Conservation (phyloP, 2,329 filamentous ascomycete genomes). For the Pseudovirgaria hyperparasitica region DNA sequence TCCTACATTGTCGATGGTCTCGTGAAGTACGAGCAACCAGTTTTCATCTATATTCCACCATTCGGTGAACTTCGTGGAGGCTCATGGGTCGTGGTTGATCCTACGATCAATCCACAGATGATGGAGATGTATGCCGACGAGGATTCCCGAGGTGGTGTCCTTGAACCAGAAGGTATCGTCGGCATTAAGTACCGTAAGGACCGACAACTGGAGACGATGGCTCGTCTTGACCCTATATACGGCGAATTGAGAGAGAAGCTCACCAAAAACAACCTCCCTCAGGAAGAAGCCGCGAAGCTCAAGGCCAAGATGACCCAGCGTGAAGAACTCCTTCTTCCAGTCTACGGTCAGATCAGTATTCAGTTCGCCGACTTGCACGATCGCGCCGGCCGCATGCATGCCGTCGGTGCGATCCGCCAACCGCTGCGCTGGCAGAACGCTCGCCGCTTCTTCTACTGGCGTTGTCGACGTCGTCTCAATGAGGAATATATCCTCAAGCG, state of each 20-base stretch:
- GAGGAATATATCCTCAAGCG: constrained; percentile 95
- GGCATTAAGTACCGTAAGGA: constrained; percentile 98
- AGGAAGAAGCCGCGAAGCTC: constrained; percentile 64
- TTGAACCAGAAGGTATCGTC: constrained; percentile 95
- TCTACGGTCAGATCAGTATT: constrained; percentile 89
- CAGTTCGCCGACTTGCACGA: constrained; percentile 98
- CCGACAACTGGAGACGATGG: constrained; percentile 95
- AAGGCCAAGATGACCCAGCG: constrained; percentile 75
- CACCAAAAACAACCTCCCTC: constrained; percentile 50
- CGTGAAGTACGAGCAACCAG: constrained; percentile 95
- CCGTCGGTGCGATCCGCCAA: constrained; percentile 86
- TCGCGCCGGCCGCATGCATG: constrained; percentile 92
- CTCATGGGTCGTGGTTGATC: constrained; percentile 98
- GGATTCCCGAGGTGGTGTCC: constrained; percentile 87
- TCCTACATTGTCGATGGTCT: constrained; percentile 98
- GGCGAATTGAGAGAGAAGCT: constrained; percentile 71
- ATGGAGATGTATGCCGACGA: constrained; percentile 99
- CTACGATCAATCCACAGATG: constrained; percentile 87
- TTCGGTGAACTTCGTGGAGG: constrained; percentile 95
- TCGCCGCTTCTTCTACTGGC: constrained; percentile 99
- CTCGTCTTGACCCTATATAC: constrained; percentile 77
- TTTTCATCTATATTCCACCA: constrained; percentile 98
- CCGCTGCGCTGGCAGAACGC: constrained; percentile 76
- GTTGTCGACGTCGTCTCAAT: constrained; percentile 87
- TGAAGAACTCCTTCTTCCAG: constrained; percentile 78